phyloP scores from a whole-genome alignment of 1,284 basidiomycete species.

The Melampsora larici-populina region DNA sequence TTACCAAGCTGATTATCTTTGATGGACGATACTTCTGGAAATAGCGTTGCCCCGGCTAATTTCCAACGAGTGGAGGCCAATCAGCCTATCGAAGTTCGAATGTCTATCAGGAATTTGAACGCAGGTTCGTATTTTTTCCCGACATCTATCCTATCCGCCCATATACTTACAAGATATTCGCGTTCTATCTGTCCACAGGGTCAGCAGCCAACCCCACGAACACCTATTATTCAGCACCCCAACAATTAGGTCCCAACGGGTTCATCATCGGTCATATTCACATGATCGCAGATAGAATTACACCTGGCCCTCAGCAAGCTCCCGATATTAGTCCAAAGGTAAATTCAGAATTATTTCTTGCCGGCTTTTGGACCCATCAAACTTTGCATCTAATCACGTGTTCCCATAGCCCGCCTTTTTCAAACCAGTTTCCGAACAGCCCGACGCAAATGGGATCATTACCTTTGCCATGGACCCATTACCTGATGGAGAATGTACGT shows the following conservation, averaged over 20 bases:
- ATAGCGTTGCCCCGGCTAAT: background rate
- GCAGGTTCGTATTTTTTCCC: background rate
- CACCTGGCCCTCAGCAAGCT: background rate
- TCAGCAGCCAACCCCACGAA: background rate
- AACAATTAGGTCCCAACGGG: background rate
- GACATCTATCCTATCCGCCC: background rate
- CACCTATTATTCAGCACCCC: background rate
- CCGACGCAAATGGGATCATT: background rate
- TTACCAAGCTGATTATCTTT: background rate
- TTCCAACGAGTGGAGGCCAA: background rate
- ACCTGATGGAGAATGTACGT: background rate
- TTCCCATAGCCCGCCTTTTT: background rate
- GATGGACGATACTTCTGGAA: background rate
- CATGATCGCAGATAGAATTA: background rate
- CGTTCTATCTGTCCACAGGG: background rate
- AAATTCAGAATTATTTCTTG: background rate
- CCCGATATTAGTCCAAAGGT: background rate
- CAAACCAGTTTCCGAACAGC: background rate
- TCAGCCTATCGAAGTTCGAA: background rate
- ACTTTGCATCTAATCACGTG: background rate
- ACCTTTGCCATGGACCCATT: background rate
- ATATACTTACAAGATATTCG: background rate
- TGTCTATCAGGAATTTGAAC: background rate
- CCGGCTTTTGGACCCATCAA: background rate
- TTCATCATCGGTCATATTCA: conserved; percentile 1